Evolutionary conservation across 2,329 filamentous ascomycete genomes (phyloP), one percentile per base, ranked within the genome.

Genomic region (Neoscytalidium dimidiatum): DNA sequence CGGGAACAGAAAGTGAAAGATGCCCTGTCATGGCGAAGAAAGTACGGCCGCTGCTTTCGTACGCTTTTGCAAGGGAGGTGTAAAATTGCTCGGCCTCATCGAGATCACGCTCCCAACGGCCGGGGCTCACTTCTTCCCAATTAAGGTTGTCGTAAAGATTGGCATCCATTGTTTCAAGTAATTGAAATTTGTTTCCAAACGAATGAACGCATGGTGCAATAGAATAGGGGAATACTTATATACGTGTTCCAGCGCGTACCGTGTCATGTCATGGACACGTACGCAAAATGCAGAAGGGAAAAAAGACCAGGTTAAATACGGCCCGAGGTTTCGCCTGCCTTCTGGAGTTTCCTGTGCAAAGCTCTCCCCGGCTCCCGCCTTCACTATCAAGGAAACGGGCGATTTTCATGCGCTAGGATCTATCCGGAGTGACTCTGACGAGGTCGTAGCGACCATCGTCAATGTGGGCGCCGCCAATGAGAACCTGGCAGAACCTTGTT

Each of bases 71-170:
- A 9, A 81, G 66, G 0, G 75, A 68, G 0, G 77, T 73, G 65
- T 83, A 83, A 38, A 78, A 79, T 17, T 77, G 67, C 62, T 83
- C 80, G 0, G 74, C 71, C 64, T 83, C 80, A 31, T 83, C 80
- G 8, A 78, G 69, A n/a, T 71, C 70, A 5, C 78, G 74, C 6
- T 72, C 68, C 76, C 77, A 80, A 1, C 71, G 31, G 4, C 73
- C 71, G 3, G 74, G 69, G 0, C 43, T 14, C 11, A 38, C 9
- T 23, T 31, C 9, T 5, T 46, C 6, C 38, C 26, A 58, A 7
- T 28, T 11, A 17, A 44, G 28, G 21, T 31, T 9, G 2, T 9
- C 19, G n/a, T 4, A 19, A 23, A 23, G n/a, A 23, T 23, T 38
- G n/a, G 11, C 31, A 7, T 28, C 33, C 52, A 58, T 44, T 3